Base-by-base conservation (phyloP, 2,329 filamentous ascomycete genomes). In the Aspergillus sp. region DNA sequence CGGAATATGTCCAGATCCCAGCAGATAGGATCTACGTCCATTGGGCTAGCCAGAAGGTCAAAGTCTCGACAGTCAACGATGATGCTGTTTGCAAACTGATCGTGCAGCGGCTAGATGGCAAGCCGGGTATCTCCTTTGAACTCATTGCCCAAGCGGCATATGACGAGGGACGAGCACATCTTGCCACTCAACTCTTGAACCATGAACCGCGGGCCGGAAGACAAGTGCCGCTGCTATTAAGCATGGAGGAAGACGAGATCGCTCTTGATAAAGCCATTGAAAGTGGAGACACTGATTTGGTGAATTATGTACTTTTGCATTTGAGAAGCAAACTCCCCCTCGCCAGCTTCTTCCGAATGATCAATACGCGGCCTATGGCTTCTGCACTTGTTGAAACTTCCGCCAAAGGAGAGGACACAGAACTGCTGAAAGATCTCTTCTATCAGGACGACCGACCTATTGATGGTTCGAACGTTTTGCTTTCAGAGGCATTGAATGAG, bases 221-320 rank as follows among this genome's bases (percentile, higher is more conserved):
- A 54, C 93, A 98, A 68, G 93, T 98, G 0, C 93, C 93, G 0
- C 77, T 98, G 2, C 78, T 98, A 2, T 75, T 98, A 38, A 89
- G 80, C 64, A 96, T 97, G 87, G 90, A 95, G 58, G 90, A 98
- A 66, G 91, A 96, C 54, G 88, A 90, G 54, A 82, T 97, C 36
- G 93, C 93, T 0, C 79, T 98, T 0, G 91, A 97, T 73, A 98
- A 97, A 67, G 91, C 93, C 7, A 88, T 97, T 49, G 89, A 96
- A 64, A 94, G 88, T 50, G 91, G 91, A 12, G 93, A 98, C 61
- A 91, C 90, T 0, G 93, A 98, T 56, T 77, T 98, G 2, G 81
- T 95, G n/a, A 84, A 88, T 57, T 90, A 84, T 60, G 93, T 98
- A 4, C 77, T 98, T 5, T 72, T 94, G 5, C 84, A 91, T 51